Conservation (phyloP, 768 basidiomycete genomes). For the Podaxis carcinomalis region DNA sequence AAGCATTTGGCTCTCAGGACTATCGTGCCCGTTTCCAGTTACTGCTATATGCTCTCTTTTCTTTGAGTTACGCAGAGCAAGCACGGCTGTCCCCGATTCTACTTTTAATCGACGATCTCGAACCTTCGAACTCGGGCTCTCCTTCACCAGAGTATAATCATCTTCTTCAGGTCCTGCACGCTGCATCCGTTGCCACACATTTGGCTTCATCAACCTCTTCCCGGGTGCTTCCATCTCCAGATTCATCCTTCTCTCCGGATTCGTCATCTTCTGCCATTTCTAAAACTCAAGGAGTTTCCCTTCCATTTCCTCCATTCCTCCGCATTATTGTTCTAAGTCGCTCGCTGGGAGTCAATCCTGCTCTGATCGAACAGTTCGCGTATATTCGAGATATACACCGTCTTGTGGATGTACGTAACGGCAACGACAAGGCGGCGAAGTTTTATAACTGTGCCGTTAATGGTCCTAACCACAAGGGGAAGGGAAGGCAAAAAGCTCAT, state of each 20-base stretch:
- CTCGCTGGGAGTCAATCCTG: background rate
- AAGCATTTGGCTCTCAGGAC: background rate
- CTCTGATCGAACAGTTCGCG: slow-evolving; percentile 3
- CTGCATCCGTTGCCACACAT: background rate
- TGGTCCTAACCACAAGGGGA: background rate
- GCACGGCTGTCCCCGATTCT: background rate
- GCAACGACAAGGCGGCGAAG: background rate
- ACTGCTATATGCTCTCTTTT: background rate
- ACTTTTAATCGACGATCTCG: slow-evolving; percentile 4
- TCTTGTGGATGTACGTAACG: background rate
- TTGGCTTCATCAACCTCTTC: background rate
- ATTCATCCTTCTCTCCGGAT: background rate
- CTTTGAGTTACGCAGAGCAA: background rate
- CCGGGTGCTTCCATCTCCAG: background rate
- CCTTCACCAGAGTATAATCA: background rate
- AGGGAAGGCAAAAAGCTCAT: background rate
- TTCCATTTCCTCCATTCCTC: slow-evolving; percentile 4
- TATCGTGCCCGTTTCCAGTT: background rate
- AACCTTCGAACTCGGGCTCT: background rate
- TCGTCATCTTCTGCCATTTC: background rate
- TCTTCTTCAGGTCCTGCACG: background rate
- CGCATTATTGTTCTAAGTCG: slow-evolving; percentile 7
- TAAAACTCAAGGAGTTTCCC: background rate
- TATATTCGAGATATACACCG: slow-evolving; percentile 1
- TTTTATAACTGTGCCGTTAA: background rate